Evolutionary conservation across 257 asterid genomes (phyloP).

Genomic region (Pogostemon cablin): DNA sequence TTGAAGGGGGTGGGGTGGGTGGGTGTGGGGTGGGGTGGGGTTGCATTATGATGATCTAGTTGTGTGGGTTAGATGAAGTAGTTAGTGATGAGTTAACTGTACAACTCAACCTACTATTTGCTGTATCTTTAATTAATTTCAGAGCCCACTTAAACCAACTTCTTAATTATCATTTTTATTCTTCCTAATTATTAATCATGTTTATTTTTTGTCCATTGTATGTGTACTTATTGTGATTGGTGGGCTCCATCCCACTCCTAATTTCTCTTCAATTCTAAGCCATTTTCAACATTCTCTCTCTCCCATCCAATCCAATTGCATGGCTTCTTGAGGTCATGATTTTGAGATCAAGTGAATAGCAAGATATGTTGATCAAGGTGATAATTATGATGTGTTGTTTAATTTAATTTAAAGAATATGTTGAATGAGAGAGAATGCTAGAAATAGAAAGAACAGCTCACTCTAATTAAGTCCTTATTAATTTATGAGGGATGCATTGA

Average conservation of each 20-base stretch:
- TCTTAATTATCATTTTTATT: slow-evolving; percentile 15
- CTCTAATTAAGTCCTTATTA: neutral
- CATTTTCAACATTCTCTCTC: slow-evolving; percentile 15
- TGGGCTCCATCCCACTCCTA: slow-evolving; percentile 7
- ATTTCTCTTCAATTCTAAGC: slow-evolving; percentile 24
- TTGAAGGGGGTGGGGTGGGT: neutral
- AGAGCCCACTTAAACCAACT: slow-evolving; percentile 40
- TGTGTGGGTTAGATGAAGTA: slow-evolving; percentile 39
- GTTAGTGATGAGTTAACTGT: slow-evolving; percentile 40
- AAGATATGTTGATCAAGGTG: slow-evolving; percentile 19
- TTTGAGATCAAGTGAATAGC: slow-evolving; percentile 14
- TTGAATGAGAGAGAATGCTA: slow-evolving; percentile 1
- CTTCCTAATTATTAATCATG: neutral
- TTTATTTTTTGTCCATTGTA: neutral
- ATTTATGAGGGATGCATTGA: neutral
- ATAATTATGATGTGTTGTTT: neutral
- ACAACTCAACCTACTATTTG: slow-evolving; percentile 40
- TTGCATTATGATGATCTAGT: slow-evolving; percentile 20
- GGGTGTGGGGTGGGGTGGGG: neutral
- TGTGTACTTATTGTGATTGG: neutral
- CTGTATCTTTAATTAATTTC: slow-evolving; percentile 12
- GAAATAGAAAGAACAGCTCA: slow-evolving; percentile 18
- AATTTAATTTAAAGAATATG: neutral
- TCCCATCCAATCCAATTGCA: slow-evolving; percentile 34
- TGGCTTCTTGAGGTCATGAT: slow-evolving; percentile 10